Conservation (phyloP, 768 basidiomycete species). For the Chalciporus chontae region DNA sequence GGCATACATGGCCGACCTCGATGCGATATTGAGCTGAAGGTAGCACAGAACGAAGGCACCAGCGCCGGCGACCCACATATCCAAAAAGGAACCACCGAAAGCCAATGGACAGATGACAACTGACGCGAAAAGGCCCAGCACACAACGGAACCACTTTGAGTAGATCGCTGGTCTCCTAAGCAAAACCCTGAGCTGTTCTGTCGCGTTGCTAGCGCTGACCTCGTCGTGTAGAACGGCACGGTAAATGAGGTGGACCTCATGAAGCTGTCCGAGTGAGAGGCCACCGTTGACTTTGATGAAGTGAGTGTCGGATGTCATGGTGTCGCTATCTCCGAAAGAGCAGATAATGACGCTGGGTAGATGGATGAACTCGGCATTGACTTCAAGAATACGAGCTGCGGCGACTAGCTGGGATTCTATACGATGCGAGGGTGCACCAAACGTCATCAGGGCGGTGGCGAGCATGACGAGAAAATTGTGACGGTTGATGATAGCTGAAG, state of each 20-base stretch:
- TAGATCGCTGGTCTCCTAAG: conserved; percentile 65
- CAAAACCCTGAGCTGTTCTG: conserved; percentile 58
- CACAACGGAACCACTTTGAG: conserved; percentile 54
- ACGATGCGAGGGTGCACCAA: conserved; percentile 90
- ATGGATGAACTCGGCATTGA: conserved; percentile 90
- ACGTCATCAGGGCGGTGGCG: conserved; percentile 84
- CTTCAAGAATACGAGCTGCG: conserved; percentile 83
- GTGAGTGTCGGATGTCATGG: conserved; percentile 86
- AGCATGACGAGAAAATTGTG: conserved; percentile 86
- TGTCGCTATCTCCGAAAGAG: conserved; percentile 85
- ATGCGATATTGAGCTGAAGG: conserved; percentile 71
- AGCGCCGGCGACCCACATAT: conserved; percentile 78
- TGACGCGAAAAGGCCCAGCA: conserved; percentile 68
- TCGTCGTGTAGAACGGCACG: conserved; percentile 89
- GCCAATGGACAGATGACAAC: conserved; percentile 80
- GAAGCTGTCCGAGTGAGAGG: conserved; percentile 80
- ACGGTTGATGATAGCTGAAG: conserved; percentile 68
- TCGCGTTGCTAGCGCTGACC: conserved; percentile 77
- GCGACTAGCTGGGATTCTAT: conserved; percentile 90
- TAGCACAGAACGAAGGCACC: conserved; percentile 66
- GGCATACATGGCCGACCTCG: conserved; percentile 77
- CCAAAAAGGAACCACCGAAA: conserved; percentile 79
- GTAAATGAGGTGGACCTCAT: conserved; percentile 82
- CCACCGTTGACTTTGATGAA: conserved; percentile 78
- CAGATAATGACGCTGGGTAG: conserved; percentile 78